Conservation (phyloP, 2,329 filamentous ascomycete genomes). For the Ilyonectria robusta region DNA sequence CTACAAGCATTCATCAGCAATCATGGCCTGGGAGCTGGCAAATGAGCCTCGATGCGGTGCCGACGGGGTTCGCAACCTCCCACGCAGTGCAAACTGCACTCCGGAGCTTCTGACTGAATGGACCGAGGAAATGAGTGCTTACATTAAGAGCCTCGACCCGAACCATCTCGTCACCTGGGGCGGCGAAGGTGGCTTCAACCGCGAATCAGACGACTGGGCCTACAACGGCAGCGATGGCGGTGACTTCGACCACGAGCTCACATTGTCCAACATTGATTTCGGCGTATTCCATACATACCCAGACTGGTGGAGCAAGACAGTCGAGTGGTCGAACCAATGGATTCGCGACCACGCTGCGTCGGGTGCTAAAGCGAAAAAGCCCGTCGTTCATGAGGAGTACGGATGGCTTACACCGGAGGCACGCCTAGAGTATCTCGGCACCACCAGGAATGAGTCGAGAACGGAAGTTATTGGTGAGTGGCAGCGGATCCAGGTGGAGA, state of each 20-base stretch:
- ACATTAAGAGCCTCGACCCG: slow-evolving; percentile 73
- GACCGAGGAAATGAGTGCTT: slow-evolving; percentile 69
- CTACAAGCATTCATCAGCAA: slow-evolving; percentile 70
- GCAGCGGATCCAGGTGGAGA: slow-evolving; percentile 63
- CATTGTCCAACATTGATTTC: slow-evolving; percentile 65
- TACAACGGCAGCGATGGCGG: slow-evolving; percentile 66
- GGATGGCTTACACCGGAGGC: slow-evolving; percentile 63
- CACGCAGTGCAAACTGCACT: slow-evolving; percentile 63
- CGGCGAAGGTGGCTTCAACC: slow-evolving; percentile 70
- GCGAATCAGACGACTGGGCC: slow-evolving; percentile 58
- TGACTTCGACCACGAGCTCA: slow-evolving; percentile 65
- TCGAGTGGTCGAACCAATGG: slow-evolving; percentile 68
- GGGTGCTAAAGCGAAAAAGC: slow-evolving; percentile 59
- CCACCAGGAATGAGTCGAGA: slow-evolving; percentile 58
- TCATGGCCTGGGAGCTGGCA: slow-evolving; percentile 78
- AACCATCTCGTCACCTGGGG: slow-evolving; percentile 74
- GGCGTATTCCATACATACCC: slow-evolving; percentile 70
- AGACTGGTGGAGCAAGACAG: slow-evolving; percentile 69
- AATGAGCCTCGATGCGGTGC: slow-evolving; percentile 72
- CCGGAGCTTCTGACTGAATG: slow-evolving; percentile 71
- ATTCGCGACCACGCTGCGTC: slow-evolving; percentile 67
- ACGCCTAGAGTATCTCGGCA: slow-evolving; percentile 58
- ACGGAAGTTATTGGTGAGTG: slow-evolving; percentile 63
- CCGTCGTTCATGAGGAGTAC: slow-evolving; percentile 64
- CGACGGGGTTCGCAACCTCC: slow-evolving; percentile 54